Evolutionary conservation across 768 basidiomycete genomes (phyloP).

Genomic region (Scleroderma bovista): DNA sequence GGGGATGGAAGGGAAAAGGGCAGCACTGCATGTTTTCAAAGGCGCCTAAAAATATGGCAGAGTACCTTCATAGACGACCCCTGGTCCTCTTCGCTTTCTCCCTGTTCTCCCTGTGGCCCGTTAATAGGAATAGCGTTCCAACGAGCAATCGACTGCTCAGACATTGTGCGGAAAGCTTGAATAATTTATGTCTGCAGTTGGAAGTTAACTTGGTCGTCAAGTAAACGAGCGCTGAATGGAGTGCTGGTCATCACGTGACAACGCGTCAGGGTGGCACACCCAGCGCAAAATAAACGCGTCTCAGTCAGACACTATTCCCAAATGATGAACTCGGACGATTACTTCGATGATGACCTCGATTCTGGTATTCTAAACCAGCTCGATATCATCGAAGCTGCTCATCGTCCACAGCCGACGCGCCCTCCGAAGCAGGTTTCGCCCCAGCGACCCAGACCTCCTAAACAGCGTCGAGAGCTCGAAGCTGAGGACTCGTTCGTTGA

Average conservation of each 20-base stretch:
- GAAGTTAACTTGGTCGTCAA: not conserved
- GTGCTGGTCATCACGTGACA: slow-evolving; percentile 10
- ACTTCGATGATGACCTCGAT: slow-evolving; percentile 65
- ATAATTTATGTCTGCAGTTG: not conserved
- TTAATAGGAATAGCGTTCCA: slow-evolving; percentile 68
- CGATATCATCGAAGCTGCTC: slow-evolving; percentile 66
- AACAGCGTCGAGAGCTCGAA: slow-evolving; percentile 10
- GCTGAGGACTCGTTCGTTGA: slow-evolving; percentile 48
- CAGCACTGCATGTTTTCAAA: slow-evolving; percentile 46
- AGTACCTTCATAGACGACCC: slow-evolving; percentile 57
- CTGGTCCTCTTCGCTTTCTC: slow-evolving; percentile 16
- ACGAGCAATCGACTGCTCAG: slow-evolving; percentile 54
- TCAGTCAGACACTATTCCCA: not conserved
- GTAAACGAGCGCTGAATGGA: not conserved
- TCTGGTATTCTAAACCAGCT: slow-evolving; percentile 54
- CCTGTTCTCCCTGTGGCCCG: slow-evolving; percentile 28
- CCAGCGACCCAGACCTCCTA: slow-evolving; percentile 10
- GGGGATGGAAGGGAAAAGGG: slow-evolving; percentile 42
- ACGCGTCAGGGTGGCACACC: not conserved
- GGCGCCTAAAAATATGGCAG: slow-evolving; percentile 43
- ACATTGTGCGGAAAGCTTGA: slow-evolving; percentile 48
- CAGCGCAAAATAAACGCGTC: not conserved
- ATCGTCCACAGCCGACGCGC: slow-evolving; percentile 22
- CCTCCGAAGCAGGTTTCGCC: slow-evolving; percentile 9
- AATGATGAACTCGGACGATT: slow-evolving; percentile 83